Conservation (phyloP, 257 asterid species). For the Marsdenia floribunda region DNA sequence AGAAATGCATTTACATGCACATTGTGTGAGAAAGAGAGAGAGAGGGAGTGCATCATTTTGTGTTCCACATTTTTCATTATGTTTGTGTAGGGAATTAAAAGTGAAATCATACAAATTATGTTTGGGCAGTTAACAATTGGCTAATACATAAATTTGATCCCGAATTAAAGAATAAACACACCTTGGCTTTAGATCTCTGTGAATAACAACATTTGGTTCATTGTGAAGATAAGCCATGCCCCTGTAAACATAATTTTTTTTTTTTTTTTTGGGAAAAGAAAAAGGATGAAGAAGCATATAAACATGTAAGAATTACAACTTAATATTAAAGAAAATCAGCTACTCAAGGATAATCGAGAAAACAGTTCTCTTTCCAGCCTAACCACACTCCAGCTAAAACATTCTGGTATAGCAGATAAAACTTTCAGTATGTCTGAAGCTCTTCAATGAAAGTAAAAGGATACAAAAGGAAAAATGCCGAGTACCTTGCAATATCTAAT, state of each 20-base stretch:
- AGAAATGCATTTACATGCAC: not conserved
- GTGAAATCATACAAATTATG: slow-evolving; percentile 1
- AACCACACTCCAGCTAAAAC: not conserved
- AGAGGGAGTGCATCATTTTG: not conserved
- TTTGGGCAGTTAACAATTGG: not conserved
- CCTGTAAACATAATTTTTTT: slow-evolving; percentile 40
- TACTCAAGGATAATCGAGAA: not conserved
- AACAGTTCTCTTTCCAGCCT: not conserved
- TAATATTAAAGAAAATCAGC: not conserved
- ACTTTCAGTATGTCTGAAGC: not conserved
- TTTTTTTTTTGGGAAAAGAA: not conserved
- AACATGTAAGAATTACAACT: not conserved
- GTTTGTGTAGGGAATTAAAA: not conserved
- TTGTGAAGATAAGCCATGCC: slow-evolving; percentile 99
- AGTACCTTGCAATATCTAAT: slow-evolving; percentile 90
- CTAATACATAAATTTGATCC: not conserved
- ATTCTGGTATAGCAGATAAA: not conserved
- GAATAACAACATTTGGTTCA: slow-evolving; percentile 93
- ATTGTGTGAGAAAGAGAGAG: not conserved
- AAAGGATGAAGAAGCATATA: not conserved
- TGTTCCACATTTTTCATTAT: not conserved
- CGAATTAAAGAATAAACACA: slow-evolving; percentile 24
- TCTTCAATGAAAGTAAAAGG: not conserved
- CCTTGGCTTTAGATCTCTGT: slow-evolving; percentile 99
- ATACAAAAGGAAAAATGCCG: not conserved